A percentile compares a stretch with the other conserved stretches of the same genome.
These are phyloP conservation scores for Piedraia hortae DNA, from an alignment of 2,329 filamentous ascomycete species.

Conservation along the genomic window DNA sequence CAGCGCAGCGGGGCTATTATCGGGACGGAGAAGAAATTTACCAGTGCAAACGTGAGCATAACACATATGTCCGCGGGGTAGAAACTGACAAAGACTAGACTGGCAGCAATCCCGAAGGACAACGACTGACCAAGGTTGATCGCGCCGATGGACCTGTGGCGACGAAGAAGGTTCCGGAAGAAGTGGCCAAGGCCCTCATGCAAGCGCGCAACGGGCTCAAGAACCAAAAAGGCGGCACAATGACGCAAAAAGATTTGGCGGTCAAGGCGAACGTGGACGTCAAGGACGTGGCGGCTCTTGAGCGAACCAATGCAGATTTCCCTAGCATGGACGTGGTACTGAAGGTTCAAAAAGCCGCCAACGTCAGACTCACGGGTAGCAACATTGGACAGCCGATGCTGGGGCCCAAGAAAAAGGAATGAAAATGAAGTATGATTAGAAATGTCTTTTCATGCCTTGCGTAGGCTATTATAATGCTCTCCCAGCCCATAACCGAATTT, in stretches of 20 bases:
- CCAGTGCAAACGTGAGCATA: constrained; percentile 48
- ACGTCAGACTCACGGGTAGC: constrained; percentile 12
- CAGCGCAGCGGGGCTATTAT: constrained; percentile 51
- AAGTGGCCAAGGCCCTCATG: constrained; percentile 60
- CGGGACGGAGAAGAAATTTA: constrained; percentile 76
- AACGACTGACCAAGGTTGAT: constrained; percentile 93
- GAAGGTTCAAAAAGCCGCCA: constrained; percentile 37
- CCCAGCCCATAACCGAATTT: constrained; percentile 78
- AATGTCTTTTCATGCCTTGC: constrained; percentile 7
- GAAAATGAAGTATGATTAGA: neutral
- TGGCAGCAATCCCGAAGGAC: constrained; percentile 35
- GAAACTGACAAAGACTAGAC: constrained; percentile 6
- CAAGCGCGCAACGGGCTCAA: constrained; percentile 52
- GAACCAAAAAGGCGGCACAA: constrained; percentile 40
- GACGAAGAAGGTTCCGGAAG: constrained; percentile 64
- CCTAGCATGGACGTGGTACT: constrained; percentile 69
- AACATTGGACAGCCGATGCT: constrained; percentile 58
- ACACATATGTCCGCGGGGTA: constrained; percentile 16
- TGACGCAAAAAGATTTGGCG: constrained; percentile 76
- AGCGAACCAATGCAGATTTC: constrained; percentile 55
- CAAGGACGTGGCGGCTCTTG: constrained; percentile 55
- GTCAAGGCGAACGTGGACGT: constrained; percentile 74
- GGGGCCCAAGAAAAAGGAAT: constrained; percentile 38
- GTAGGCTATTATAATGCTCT: constrained; percentile 87
- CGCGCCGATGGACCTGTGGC: constrained; percentile 93